Evolutionary conservation across 257 asterid genomes (phyloP).

Genomic region (Lavandula angustifolia): DNA sequence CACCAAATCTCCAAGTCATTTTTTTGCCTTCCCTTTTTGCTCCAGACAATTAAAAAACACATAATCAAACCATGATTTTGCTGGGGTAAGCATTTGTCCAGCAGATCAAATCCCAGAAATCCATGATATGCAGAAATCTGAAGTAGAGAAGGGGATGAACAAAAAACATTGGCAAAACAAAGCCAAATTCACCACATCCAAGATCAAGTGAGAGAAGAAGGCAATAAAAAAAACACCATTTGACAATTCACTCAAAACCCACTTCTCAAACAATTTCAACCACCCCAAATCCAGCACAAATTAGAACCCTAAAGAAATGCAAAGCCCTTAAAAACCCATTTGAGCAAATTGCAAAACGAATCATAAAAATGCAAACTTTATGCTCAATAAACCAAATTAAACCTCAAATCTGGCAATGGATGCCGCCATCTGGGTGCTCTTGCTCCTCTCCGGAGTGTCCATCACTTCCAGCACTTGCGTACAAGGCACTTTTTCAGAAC

Average conservation of each 20-base stretch:
- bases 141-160: neutral
- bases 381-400: conserved; percentile 26
- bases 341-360: neutral
- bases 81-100: conserved; percentile 9
- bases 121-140: conserved; percentile 22
- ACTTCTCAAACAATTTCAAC: conserved; percentile 23
- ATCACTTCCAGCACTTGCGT: conserved; percentile 53
- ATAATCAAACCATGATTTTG: conserved; percentile 22
- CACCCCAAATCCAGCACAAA: conserved; percentile 31
- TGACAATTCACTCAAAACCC: conserved; percentile 33
- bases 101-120: conserved; percentile 30
- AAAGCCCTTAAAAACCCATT: conserved; percentile 22
- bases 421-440: conserved; percentile 64
- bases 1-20: conserved; percentile 21
- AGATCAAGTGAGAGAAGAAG: neutral
- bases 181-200: conserved; percentile 15
- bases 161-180: neutral
- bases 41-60: conserved; percentile 15
- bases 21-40: neutral
- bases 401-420: conserved; percentile 80
- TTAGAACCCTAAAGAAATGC: conserved; percentile 28
- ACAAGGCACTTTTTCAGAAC: conserved; percentile 24
- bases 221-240: neutral
- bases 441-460: conserved; percentile 91
- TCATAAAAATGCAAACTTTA: conserved; percentile 28